Evolutionary conservation across 495 filamentous ascomycete genomes (phyloP).

Genomic region (Massariosphaeria phaeospora): DNA sequence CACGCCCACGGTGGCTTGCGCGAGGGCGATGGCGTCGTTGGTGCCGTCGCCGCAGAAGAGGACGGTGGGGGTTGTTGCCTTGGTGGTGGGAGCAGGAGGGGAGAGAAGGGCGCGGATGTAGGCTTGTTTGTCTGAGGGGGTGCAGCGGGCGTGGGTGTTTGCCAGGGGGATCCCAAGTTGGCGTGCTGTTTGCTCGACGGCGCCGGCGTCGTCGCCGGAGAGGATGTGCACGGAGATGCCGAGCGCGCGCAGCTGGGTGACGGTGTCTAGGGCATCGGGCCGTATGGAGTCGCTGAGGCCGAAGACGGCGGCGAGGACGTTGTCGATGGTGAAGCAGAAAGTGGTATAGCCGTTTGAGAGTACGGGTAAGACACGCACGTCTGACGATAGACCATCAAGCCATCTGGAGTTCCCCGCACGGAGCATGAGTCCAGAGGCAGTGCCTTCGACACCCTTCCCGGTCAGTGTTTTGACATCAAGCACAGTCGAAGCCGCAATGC

Average conservation of each 20-base stretch:
- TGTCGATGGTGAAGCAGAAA: slow-evolving; percentile 58
- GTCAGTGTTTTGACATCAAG: slow-evolving; percentile 47
- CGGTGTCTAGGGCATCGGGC: slow-evolving; percentile 47
- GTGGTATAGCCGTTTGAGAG: no score
- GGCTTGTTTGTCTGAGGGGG: slow-evolving; percentile 57
- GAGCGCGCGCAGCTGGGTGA: slow-evolving; percentile 50
- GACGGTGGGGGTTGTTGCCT: no score
- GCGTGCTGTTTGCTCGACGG: slow-evolving; percentile 52
- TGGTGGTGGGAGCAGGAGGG: slow-evolving; percentile 1
- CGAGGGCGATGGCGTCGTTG: slow-evolving; percentile 72
- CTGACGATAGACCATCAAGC: slow-evolving; percentile 44
- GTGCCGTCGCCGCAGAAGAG: slow-evolving; percentile 76
- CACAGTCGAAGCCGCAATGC: slow-evolving; percentile 39
- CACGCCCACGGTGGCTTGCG: slow-evolving; percentile 67
- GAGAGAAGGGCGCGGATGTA: slow-evolving; percentile 51
- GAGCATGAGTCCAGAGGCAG: slow-evolving; percentile 38
- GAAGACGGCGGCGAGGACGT: slow-evolving; percentile 51
- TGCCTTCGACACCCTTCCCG: slow-evolving; percentile 49
- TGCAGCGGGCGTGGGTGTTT: slow-evolving; percentile 49
- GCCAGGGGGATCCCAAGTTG: slow-evolving; percentile 49
- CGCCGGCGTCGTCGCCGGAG: slow-evolving; percentile 62
- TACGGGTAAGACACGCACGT: no score
- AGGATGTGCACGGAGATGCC: slow-evolving; percentile 58
- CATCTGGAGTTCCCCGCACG: slow-evolving; percentile 62
- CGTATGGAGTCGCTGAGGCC: slow-evolving; percentile 59